phyloP scores from a whole-genome alignment of 768 basidiomycete species.

The Boletellus ananas region DNA sequence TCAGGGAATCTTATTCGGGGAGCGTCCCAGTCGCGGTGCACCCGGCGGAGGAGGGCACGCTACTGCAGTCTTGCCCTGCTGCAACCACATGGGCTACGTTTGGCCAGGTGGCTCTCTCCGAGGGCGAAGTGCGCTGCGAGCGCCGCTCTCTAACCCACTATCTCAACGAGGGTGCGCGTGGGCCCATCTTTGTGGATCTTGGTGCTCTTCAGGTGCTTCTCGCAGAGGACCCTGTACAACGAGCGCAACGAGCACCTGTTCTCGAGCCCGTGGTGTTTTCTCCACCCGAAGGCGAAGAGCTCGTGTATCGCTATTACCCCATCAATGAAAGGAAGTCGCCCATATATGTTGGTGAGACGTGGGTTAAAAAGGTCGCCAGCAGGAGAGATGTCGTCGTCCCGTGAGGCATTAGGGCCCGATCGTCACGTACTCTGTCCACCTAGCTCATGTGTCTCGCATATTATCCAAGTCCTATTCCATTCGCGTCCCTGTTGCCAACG shows the following conservation, averaged over 20 bases:
- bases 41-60: background rate
- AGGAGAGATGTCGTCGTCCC: background rate
- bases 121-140: background rate
- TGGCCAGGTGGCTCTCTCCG: conserved; percentile 6
- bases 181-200: conserved; percentile 16
- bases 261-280: conserved; percentile 4
- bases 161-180: conserved; percentile 15
- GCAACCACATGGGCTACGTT: background rate
- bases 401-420: no score
- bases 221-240: conserved; percentile 3
- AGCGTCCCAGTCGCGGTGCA: conserved; percentile 1
- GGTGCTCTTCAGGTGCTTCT: background rate
- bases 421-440: no score
- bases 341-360: conserved; percentile 23
- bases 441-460: no score
- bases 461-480: no score
- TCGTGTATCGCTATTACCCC: conserved; percentile 8
- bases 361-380: conserved; percentile 13
- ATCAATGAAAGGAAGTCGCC: background rate
- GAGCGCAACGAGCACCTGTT: conserved; percentile 3
- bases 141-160: conserved; percentile 11
- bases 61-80: background rate
- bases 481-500: no score
- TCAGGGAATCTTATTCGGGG: background rate
- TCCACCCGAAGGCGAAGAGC: conserved; percentile 15